A percentile compares a stretch with the other conserved stretches of the same genome.
Evolutionary conservation across 768 basidiomycete species (phyloP).

Genomic region (Auricularia auricula-judae): DNA sequence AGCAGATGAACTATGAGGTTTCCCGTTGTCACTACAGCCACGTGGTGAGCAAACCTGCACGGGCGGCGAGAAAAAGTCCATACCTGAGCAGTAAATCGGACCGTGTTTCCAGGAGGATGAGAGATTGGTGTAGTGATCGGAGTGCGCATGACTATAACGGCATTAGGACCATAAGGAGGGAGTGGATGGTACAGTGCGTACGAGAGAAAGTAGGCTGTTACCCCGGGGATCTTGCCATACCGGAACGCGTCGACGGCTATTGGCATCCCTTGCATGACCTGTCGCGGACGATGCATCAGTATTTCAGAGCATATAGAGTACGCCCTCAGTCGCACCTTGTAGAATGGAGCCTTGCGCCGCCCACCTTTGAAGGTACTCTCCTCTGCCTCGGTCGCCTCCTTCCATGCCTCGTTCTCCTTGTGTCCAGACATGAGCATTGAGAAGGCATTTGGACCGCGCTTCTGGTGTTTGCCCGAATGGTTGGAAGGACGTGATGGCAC

Average conservation of each 20-base stretch:
- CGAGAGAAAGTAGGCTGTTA: conserved; percentile 90
- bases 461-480: conserved; percentile 6
- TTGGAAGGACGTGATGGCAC: conserved; percentile 10
- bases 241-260: conserved; percentile 96
- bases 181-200: conserved; percentile 24
- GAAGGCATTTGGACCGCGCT: conserved; percentile 39
- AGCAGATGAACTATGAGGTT: conserved; percentile 90
- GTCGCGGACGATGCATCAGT: background rate
- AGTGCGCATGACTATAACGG: conserved; percentile 76
- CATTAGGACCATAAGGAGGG: background rate
- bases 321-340: conserved; percentile 48
- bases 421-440: conserved; percentile 83
- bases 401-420: conserved; percentile 77
- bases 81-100: conserved; percentile 87
- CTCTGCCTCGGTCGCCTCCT: conserved; percentile 53
- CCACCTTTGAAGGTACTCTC: conserved; percentile 35
- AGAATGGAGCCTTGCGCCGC: conserved; percentile 81
- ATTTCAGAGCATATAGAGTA: background rate
- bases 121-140: conserved; percentile 91
- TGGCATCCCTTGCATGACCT: conserved; percentile 83
- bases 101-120: conserved; percentile 82
- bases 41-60: conserved; percentile 2
- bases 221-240: conserved; percentile 82
- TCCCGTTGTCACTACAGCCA: conserved; percentile 56
- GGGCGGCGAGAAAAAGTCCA: background rate